These are phyloP conservation scores for Aureobasidium zeae DNA, from an alignment of 2,329 filamentous ascomycete genomes.

Conservation along the genomic window DNA sequence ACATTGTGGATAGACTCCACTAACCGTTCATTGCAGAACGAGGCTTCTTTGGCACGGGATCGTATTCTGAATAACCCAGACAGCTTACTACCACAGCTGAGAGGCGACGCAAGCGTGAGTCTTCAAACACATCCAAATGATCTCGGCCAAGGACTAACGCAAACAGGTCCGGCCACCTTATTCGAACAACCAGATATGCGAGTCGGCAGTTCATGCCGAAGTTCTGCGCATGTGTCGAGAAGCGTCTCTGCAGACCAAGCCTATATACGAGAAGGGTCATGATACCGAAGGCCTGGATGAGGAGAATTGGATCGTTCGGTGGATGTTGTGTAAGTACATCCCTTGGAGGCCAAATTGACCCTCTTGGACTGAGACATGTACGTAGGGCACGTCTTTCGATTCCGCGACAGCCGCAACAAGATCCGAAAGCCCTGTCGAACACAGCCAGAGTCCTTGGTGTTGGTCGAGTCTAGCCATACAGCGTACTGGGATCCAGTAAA, in stretches of 20 bases:
- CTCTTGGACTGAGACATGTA: neutral
- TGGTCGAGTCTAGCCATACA: constrained; percentile 1
- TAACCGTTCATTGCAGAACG: constrained; percentile 27
- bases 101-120: constrained; percentile 23
- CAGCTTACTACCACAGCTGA: constrained; percentile 32
- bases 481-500: constrained; percentile 28
- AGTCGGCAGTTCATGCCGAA: constrained; percentile 39
- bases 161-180: constrained; percentile 29
- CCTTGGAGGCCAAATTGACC: neutral
- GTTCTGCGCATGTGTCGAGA: constrained; percentile 34
- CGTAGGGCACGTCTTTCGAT: constrained; percentile 40
- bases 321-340: constrained; percentile 34
- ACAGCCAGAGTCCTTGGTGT: neutral
- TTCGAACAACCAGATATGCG: constrained; percentile 39
- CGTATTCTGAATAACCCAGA: constrained; percentile 32
- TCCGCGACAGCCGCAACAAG: constrained; percentile 32
- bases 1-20: neutral
- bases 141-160: neutral
- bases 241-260: constrained; percentile 32
- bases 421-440: neutral
- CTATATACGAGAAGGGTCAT: constrained; percentile 35
- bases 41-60: constrained; percentile 35
- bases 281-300: constrained; percentile 34
- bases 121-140: neutral
- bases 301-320: constrained; percentile 44